phyloP scores from a whole-genome alignment of 140 eudicot species.

The Stevia rebaudiana region DNA sequence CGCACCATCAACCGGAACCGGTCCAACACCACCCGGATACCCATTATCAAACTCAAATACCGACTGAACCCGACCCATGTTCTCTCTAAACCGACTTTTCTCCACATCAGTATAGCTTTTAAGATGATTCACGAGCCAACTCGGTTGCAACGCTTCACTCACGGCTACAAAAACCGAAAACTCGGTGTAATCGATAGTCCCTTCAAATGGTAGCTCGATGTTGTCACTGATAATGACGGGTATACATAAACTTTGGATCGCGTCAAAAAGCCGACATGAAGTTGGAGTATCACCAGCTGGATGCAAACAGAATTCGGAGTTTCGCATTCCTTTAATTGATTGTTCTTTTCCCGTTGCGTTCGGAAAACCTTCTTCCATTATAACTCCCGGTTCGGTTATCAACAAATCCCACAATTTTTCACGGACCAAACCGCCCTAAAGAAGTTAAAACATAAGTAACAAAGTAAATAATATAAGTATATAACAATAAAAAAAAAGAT shows the following conservation, averaged over 20 bases:
- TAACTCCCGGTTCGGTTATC: slow-evolving; percentile 50
- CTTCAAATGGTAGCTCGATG: slow-evolving; percentile 96
- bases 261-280: slow-evolving; percentile 92
- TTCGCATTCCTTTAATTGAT: slow-evolving; percentile 86
- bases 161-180: slow-evolving; percentile 69
- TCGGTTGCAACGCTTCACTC: slow-evolving; percentile 65
- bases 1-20: slow-evolving; percentile 66
- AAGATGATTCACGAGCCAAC: slow-evolving; percentile 69
- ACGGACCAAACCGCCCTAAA: slow-evolving; percentile 79
- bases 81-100: slow-evolving; percentile 47
- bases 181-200: slow-evolving; percentile 71
- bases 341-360: slow-evolving; percentile 91
- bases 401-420: slow-evolving; percentile 84
- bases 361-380: slow-evolving; percentile 96
- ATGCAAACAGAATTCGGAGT: slow-evolving; percentile 87
- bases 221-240: slow-evolving; percentile 89
- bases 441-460: not conserved
- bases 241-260: slow-evolving; percentile 90
- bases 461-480: too few relatives aligned
- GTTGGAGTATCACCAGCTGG: slow-evolving; percentile 99
- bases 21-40: slow-evolving; percentile 82
- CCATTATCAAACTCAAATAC: slow-evolving; percentile 67
- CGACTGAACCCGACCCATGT: slow-evolving; percentile 71
- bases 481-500: not conserved
- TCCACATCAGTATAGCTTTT: slow-evolving; percentile 40